Evolutionary conservation across 352 stramenopile species (phyloP).

Genomic region (Globisporangium alternatum): DNA sequence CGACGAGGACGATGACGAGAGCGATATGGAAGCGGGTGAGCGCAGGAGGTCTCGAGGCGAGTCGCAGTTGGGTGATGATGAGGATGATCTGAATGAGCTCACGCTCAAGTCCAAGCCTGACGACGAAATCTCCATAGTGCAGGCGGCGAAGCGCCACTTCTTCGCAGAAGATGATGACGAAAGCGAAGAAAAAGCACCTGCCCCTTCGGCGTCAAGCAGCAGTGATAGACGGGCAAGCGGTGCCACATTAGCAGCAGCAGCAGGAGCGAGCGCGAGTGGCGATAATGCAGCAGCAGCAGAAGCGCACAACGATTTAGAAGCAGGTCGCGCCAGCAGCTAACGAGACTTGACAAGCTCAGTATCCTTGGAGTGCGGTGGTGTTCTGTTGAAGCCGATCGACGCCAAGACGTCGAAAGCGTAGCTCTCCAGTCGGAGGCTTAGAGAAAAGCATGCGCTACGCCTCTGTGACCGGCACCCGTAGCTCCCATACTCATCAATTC

Average conservation of each 20-base stretch:
- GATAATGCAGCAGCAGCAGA: neutral
- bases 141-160: slow-evolving; percentile 13
- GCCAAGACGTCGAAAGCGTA: too few relatives aligned
- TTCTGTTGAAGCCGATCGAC: too few relatives aligned
- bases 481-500: neutral
- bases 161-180: slow-evolving; percentile 12
- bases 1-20: slow-evolving; percentile 55
- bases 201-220: neutral
- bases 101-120: neutral
- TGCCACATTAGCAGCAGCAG: neutral
- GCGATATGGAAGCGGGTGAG: slow-evolving; percentile 17
- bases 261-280: neutral
- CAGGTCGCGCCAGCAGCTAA: slow-evolving; percentile 9
- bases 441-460: neutral
- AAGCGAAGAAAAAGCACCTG: neutral
- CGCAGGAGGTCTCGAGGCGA: neutral
- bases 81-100: neutral
- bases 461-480: neutral
- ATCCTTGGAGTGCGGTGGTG: too few relatives aligned
- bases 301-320: slow-evolving; percentile 8
- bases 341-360: neutral
- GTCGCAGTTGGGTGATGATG: too few relatives aligned
- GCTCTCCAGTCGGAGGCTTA: neutral
- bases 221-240: neutral
- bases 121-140: neutral